phyloP scores from a whole-genome alignment of 2,329 filamentous ascomycete genomes.

The Fusarium decemcellulare region DNA sequence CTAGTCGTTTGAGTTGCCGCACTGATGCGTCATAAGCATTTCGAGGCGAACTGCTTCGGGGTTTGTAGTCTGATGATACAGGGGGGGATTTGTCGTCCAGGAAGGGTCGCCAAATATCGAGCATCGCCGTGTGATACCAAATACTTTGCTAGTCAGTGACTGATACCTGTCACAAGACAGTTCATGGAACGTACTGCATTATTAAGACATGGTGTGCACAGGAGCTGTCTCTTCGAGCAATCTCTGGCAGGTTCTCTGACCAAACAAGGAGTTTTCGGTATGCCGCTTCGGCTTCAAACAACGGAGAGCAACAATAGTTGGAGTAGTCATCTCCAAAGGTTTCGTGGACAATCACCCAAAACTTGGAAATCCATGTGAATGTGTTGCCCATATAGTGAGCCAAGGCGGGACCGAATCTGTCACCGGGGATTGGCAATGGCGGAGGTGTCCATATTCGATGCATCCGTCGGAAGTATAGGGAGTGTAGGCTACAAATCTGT shows the following conservation, averaged over 20 bases:
- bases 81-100: rapidly evolving
- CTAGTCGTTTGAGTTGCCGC: slow-evolving; percentile 5
- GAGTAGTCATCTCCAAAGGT: background rate
- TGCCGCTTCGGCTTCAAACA: slow-evolving; percentile 10
- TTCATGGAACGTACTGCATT: slow-evolving; percentile 5
- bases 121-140: slow-evolving; percentile 19
- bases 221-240: background rate
- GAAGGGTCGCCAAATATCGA: slow-evolving; percentile 22
- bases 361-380: slow-evolving; percentile 21
- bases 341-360: slow-evolving; percentile 10
- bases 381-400: slow-evolving; percentile 9
- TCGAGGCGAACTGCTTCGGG: background rate
- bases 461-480: slow-evolving; percentile 5
- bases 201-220: slow-evolving; percentile 20
- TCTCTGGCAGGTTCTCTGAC: background rate
- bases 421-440: slow-evolving; percentile 21
- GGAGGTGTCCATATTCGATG: background rate
- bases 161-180: too few relatives aligned
- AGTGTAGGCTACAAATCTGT: background rate
- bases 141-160: background rate
- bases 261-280: slow-evolving; percentile 17
- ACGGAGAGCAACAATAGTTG: background rate
- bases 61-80: background rate
- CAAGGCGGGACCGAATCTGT: background rate
- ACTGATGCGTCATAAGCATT: background rate